Evolutionary conservation across 2,329 filamentous ascomycete genomes (phyloP).

Genomic region (Arthrobotrys sphaeroides): DNA sequence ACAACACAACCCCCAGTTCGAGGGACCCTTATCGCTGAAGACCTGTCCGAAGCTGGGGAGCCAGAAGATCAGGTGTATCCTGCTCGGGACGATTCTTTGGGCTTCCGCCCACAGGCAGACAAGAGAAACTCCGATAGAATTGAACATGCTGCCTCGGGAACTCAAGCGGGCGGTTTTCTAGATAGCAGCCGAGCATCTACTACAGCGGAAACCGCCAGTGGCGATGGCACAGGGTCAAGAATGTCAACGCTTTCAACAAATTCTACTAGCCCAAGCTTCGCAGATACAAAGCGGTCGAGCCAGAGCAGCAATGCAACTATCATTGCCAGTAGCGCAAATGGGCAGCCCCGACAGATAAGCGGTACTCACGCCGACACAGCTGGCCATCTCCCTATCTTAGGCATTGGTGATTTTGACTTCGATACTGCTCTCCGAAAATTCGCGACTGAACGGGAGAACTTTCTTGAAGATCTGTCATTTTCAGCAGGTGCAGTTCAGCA

Average conservation of each 20-base stretch:
- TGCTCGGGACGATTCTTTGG: conserved; percentile 43
- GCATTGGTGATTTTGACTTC: conserved; percentile 82
- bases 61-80: conserved; percentile 57
- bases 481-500: conserved; percentile 79
- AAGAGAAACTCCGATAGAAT: conserved; percentile 44
- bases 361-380: conserved; percentile 56
- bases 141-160: conserved; percentile 9
- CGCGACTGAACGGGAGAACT: conserved; percentile 90
- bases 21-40: conserved; percentile 57
- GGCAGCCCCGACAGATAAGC: conserved; percentile 12
- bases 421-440: conserved; percentile 94
- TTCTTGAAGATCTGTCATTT: conserved; percentile 90
- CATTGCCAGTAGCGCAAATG: conserved; percentile 30
- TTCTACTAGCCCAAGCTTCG: conserved; percentile 43
- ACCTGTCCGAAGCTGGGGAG: conserved; percentile 57
- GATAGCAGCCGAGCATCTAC: conserved; percentile 34
- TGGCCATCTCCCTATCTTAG: conserved; percentile 59
- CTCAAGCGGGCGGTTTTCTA: not conserved
- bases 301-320: conserved; percentile 50
- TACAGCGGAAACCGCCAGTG: not conserved
- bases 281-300: conserved; percentile 50
- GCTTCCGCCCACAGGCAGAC: conserved; percentile 21
- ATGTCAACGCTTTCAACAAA: conserved; percentile 50
- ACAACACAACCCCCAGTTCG: conserved; percentile 59
- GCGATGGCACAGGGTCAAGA: conserved; percentile 28